Evolutionary conservation across 1,139 yeast species (phyloP).

Genomic region (Debaryomyces psychrophilus): DNA sequence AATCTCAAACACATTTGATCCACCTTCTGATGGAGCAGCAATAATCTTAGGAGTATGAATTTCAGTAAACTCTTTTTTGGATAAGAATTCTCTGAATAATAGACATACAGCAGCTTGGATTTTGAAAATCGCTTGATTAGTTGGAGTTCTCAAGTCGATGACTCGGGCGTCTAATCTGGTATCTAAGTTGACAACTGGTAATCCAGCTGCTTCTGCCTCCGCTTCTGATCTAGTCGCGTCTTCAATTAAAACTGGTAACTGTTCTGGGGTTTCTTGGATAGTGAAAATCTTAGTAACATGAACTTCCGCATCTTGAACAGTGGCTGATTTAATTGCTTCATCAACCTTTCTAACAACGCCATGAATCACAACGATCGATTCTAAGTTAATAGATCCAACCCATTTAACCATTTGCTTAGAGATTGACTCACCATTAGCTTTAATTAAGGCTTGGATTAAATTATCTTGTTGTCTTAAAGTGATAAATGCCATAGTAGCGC

Average conservation of each 20-base stretch:
- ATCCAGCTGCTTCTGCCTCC: slow-evolving; percentile 88
- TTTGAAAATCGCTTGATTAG: slow-evolving; percentile 96
- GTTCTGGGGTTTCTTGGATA: slow-evolving; percentile 87
- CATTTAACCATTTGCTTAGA: slow-evolving; percentile 97
- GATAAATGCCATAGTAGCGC: slow-evolving; percentile 90
- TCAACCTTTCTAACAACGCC: slow-evolving; percentile 85
- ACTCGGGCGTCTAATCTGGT: slow-evolving; percentile 95
- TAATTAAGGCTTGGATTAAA: slow-evolving; percentile 81
- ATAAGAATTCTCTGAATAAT: slow-evolving; percentile 86
- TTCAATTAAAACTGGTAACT: slow-evolving; percentile 90
- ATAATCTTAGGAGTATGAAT: slow-evolving; percentile 94
- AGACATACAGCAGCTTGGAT: slow-evolving; percentile 88
- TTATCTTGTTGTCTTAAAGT: slow-evolving; percentile 88
- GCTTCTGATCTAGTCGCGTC: slow-evolving; percentile 96
- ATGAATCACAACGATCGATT: slow-evolving; percentile 87
- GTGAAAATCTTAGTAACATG: slow-evolving; percentile 72
- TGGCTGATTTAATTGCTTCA: slow-evolving; percentile 86
- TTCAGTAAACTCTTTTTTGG: slow-evolving; percentile 72
- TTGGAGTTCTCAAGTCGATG: slow-evolving; percentile 92
- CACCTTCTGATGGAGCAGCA: slow-evolving; percentile 97
- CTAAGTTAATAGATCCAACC: slow-evolving; percentile 84
- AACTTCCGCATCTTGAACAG: slow-evolving; percentile 89
- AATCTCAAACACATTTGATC: slow-evolving; percentile 93
- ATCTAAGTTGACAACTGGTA: slow-evolving; percentile 93
- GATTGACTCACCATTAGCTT: slow-evolving; percentile 61